Percentiles rank a stretch among this genome's conserved stretches.
These are phyloP conservation scores for Henckelia pumila DNA, from an alignment of 257 asterid genomes.

Conservation along the genomic window DNA sequence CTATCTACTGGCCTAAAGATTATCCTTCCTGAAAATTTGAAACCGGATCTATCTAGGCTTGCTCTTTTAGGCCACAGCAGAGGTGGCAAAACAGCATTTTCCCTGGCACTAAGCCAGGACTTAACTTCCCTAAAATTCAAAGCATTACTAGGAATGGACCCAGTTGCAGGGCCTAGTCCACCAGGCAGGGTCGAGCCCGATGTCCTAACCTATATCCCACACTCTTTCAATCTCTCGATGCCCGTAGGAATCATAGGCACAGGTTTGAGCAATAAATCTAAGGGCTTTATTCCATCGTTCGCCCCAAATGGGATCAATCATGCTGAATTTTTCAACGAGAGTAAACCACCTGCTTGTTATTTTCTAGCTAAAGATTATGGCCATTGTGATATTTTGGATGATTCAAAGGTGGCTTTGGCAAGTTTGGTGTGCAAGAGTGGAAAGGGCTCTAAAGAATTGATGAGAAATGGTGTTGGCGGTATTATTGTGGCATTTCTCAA, in stretches of 20 bases:
- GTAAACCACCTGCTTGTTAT: slow-evolving; percentile 65
- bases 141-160: slow-evolving; percentile 66
- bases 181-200: slow-evolving; percentile 38
- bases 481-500: slow-evolving; percentile 64
- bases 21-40: slow-evolving; percentile 38
- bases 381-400: slow-evolving; percentile 55
- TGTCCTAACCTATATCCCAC: slow-evolving; percentile 54
- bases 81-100: slow-evolving; percentile 60
- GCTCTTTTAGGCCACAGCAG: slow-evolving; percentile 70
- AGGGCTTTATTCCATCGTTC: slow-evolving; percentile 40
- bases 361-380: slow-evolving; percentile 70
- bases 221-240: slow-evolving; percentile 40
- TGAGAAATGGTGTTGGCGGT: slow-evolving; percentile 69
- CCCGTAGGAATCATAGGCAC: slow-evolving; percentile 58
- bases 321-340: slow-evolving; percentile 65
- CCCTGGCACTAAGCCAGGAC: slow-evolving; percentile 45
- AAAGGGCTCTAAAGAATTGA: slow-evolving; percentile 37
- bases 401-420: slow-evolving; percentile 31
- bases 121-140: slow-evolving; percentile 42
- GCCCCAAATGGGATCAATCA: slow-evolving; percentile 66
- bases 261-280: slow-evolving; percentile 47
- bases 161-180: slow-evolving; percentile 40
- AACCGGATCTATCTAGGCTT: slow-evolving; percentile 40
- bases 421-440: slow-evolving; percentile 47
- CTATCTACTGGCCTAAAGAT: slow-evolving; percentile 31